Percentiles rank a stretch among this genome's conserved stretches.
Conservation (phyloP, 257 asterid species). For the Solanum phureja region DNA sequence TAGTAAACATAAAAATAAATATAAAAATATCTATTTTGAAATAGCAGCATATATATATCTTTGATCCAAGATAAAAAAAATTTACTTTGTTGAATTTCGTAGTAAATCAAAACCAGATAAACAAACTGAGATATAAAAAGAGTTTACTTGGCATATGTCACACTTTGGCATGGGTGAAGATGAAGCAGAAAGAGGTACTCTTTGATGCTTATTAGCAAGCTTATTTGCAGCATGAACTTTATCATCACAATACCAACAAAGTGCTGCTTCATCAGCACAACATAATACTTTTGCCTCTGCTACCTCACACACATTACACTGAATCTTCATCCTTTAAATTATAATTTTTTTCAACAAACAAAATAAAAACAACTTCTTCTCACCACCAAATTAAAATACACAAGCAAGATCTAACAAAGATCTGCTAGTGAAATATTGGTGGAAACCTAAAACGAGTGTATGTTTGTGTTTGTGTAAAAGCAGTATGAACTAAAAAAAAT, state of each 20-base stretch:
- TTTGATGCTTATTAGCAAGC: slow-evolving; percentile 67
- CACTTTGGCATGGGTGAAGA: slow-evolving; percentile 72
- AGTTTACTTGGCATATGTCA: slow-evolving; percentile 70
- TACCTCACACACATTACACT: slow-evolving; percentile 71
- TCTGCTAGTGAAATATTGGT: background rate
- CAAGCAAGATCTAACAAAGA: background rate
- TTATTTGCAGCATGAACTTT: slow-evolving; percentile 73
- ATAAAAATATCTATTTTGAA: no score
- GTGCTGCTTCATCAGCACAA: slow-evolving; percentile 93
- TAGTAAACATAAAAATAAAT: no score
- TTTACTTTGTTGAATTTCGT: background rate
- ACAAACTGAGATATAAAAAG: no score
- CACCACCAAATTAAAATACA: background rate
- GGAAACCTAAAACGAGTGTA: background rate
- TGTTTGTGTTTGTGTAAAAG: background rate
- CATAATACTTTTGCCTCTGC: slow-evolving; percentile 71
- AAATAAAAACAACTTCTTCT: background rate
- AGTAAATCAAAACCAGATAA: no score
- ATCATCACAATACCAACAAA: slow-evolving; percentile 56
- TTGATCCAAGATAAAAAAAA: background rate
- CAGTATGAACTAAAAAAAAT: background rate
- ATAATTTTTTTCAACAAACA: no score
- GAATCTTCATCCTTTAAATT: slow-evolving; percentile 54
- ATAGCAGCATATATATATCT: background rate
- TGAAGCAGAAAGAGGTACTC: slow-evolving; percentile 55